Conservation (phyloP, 2,329 filamentous ascomycete genomes). For the Alternaria solani region DNA sequence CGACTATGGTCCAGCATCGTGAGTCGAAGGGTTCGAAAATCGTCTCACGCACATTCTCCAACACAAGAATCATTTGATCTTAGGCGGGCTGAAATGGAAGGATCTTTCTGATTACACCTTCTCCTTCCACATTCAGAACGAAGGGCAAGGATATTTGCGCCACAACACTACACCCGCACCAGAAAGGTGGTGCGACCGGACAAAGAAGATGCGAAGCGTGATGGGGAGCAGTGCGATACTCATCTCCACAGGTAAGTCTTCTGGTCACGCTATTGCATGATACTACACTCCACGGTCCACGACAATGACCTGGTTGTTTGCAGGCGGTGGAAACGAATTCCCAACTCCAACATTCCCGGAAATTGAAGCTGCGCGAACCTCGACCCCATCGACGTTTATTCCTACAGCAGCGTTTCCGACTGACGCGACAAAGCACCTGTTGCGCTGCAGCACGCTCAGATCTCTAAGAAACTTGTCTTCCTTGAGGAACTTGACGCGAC, state of each 20-base stretch:
- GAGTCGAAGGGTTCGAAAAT: conserved; percentile 4
- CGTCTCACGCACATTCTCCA: conserved; percentile 11
- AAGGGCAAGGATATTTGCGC: conserved; percentile 15
- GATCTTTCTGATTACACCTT: conserved; percentile 14
- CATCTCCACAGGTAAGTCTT: conserved; percentile 10
- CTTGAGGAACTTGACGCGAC: conserved; percentile 16
- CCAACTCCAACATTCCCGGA: not conserved
- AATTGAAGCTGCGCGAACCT: conserved; percentile 2
- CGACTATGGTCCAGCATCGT: too few species aligned
- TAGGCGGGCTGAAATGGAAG: not conserved
- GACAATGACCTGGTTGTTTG: not conserved
- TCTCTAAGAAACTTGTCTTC: conserved; percentile 9
- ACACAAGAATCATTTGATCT: not conserved
- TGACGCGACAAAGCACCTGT: conserved; percentile 14
- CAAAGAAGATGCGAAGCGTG: conserved; percentile 15
- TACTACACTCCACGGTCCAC: too few species aligned
- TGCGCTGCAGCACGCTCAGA: conserved; percentile 6
- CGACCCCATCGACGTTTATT: conserved; percentile 13
- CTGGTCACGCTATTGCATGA: not conserved
- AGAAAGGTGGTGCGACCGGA: conserved; percentile 15
- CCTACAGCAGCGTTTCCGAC: conserved; percentile 12
- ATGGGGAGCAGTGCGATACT: conserved; percentile 13
- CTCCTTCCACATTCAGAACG: conserved; percentile 16
- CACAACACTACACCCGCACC: conserved; percentile 9
- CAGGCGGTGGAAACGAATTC: not conserved